Evolutionary conservation across 2,329 filamentous ascomycete species (phyloP), one percentile per base, ranked within the genome.

Genomic region (Venturia asperata): DNA sequence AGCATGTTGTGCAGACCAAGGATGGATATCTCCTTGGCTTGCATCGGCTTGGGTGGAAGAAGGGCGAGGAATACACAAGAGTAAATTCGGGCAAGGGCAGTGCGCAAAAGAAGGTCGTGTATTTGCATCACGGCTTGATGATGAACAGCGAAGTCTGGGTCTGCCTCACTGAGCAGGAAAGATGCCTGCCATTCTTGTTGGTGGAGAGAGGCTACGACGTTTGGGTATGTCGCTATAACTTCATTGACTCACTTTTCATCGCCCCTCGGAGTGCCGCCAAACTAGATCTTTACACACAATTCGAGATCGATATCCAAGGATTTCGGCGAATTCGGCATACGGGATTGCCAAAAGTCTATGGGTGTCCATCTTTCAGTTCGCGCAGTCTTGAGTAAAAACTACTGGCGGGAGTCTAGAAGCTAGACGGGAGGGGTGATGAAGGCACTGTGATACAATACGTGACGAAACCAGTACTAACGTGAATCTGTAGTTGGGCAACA

Each of bases 91-190:
- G 89, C 0, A 79, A 81, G 0, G 81, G 82, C 43, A 87, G 87
- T 71, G 70, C 89, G 37, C 83, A 83, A 76, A 97, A 97, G 79
- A 89, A 87, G 70, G 90, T 97, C 61, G 87, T 94, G 7, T 99
- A 97, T 75, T 80, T 99, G 68, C 94, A 99, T 73, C 94, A 99
- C 76, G 94, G 93, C 13, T 82, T 99, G 66, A 84, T 99, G 73
- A 99, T 99, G 94, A 97, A 97, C 77, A 96, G 92, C 71, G 94
- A 99, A 76, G 93, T 99, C 42, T 99, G 94, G 94, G 91, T 97
- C 10, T 95, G 91, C 73, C 79, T 93, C 73, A 96, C 93, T 0
- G 90, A 97, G 69, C 87, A 88, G 70, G 84, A 95, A 75, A 85
- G 92, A 70, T 93, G 89, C 70, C 80, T 99, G 47, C 91, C 94